These are phyloP conservation scores for Pichia norvegensis DNA, from an alignment of 1,139 yeast genomes.

Conservation along the genomic window DNA sequence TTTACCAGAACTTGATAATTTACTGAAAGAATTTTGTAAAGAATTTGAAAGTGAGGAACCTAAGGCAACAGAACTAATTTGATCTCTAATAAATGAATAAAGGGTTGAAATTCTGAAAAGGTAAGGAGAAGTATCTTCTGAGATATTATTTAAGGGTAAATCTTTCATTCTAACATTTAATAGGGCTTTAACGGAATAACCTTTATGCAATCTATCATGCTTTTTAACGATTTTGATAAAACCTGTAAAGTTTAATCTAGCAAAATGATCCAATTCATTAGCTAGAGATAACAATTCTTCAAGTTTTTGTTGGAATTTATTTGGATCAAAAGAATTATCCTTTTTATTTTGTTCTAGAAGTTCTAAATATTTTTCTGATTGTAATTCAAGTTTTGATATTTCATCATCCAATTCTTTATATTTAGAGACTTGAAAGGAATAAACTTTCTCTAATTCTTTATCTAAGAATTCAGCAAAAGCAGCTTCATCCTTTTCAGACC, in stretches of 20 bases:
- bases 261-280: slow-evolving; percentile 81
- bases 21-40: slow-evolving; percentile 25
- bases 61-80: slow-evolving; percentile 29
- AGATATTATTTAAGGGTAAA: slow-evolving; percentile 68
- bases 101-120: slow-evolving; percentile 74
- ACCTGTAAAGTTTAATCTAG: slow-evolving; percentile 88
- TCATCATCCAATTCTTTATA: slow-evolving; percentile 62
- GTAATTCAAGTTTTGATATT: slow-evolving; percentile 57
- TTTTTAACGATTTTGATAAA: slow-evolving; percentile 90
- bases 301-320: slow-evolving; percentile 51
- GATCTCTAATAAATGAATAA: slow-evolving; percentile 74
- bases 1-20: slow-evolving; percentile 27
- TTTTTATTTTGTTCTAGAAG: slow-evolving; percentile 23
- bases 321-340: slow-evolving; percentile 40
- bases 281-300: slow-evolving; percentile 71
- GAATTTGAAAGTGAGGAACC: slow-evolving; percentile 27
- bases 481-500: slow-evolving; percentile 81
- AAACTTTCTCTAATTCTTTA: slow-evolving; percentile 85
- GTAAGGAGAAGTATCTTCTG: slow-evolving; percentile 91
- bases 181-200: slow-evolving; percentile 81
- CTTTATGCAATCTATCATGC: slow-evolving; percentile 84
- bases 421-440: slow-evolving; percentile 68
- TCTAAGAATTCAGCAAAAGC: slow-evolving; percentile 77
- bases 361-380: slow-evolving; percentile 28
- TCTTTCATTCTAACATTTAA: slow-evolving; percentile 80